phyloP scores from a whole-genome alignment of 441 rosid species.

The Metrosideros polymorpha region DNA sequence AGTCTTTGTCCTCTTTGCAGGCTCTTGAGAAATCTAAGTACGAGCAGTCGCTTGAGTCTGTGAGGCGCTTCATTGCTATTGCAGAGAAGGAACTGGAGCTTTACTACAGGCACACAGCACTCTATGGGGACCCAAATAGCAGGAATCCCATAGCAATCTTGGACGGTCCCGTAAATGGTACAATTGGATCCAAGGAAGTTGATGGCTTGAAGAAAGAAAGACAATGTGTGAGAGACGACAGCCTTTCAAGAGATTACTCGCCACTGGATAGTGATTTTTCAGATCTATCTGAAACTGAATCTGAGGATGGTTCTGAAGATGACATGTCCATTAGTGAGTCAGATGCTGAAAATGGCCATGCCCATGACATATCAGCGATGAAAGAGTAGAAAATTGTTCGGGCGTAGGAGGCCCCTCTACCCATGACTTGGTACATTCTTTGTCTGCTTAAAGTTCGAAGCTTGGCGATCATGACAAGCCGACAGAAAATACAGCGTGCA shows the following conservation, averaged over 20 bases:
- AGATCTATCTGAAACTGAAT: slow-evolving; percentile 20
- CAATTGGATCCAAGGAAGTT: slow-evolving; percentile 16
- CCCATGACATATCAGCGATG: slow-evolving; percentile 1
- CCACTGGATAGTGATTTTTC: slow-evolving; percentile 22
- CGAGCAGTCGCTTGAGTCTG: slow-evolving; percentile 81
- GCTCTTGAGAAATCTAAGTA: slow-evolving; percentile 81
- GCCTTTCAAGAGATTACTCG: slow-evolving; percentile 15
- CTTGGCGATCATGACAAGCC: background rate
- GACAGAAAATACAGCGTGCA: background rate
- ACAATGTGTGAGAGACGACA: background rate
- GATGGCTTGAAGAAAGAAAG: slow-evolving; percentile 4
- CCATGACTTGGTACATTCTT: background rate
- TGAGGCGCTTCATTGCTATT: slow-evolving; percentile 63
- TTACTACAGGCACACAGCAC: slow-evolving; percentile 57
- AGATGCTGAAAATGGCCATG: slow-evolving; percentile 17
- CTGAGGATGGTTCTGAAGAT: slow-evolving; percentile 15
- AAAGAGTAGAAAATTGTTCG: background rate
- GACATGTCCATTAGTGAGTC: slow-evolving; percentile 21
- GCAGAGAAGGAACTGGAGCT: slow-evolving; percentile 76
- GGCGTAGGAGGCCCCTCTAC: background rate
- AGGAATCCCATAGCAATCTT: slow-evolving; percentile 41
- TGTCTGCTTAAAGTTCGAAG: background rate
- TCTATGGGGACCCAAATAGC: slow-evolving; percentile 51
- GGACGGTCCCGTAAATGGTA: slow-evolving; percentile 21
- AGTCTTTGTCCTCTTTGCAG: slow-evolving; percentile 23